Evolutionary conservation across 495 filamentous ascomycete species (phyloP), one percentile per base, ranked within the genome.

Genomic region (Neurospora sp.): DNA sequence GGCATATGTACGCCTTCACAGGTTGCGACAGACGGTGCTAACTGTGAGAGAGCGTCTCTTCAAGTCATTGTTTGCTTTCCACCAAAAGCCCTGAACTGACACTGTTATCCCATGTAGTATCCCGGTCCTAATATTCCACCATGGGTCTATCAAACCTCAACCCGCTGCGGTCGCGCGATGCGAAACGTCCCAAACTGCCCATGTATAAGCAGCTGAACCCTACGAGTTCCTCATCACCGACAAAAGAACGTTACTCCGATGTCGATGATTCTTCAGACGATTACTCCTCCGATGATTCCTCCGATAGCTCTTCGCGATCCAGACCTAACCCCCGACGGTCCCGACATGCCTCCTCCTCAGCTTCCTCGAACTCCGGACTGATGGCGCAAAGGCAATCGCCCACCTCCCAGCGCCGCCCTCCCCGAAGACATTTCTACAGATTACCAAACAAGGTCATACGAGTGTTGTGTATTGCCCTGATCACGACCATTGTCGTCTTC

Each of bases 391-490:
- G 14, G 80, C 75, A 42, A 79, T 78, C 79, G 5, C 82, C 75
- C 69, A 79, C 77, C 71, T 78, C 81, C 62, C 75, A 85, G 62
- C 78, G 83, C 14, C 76, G 79, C 18, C 83, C 85, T 38, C 74
- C 80, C 11, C 75, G 77, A 23, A 77, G 85, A 7, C 83, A 86
- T 70, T 84, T 86, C 71, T 91, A 91, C 76, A 88, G 88, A 37
- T 73, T 90, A 74, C 92, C 84, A 71, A 88, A 91, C 74, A 88
- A 84, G 76, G 84, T 93, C 18, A 87, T 91, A 77, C 87, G 91
- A 79, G 93, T 89, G 77, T 86, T 96, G 44, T 93, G 92, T 75
- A 83, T 92, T 40, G 88, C 86, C 23, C 79, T 97, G 69, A 88
- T 92, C 35, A 86, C 86, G 2, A 88, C 88, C 0, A 85, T 96